These are phyloP conservation scores for Hymenoscyphus scutula DNA, from an alignment of 2,329 filamentous ascomycete species.

Conservation along the genomic window DNA sequence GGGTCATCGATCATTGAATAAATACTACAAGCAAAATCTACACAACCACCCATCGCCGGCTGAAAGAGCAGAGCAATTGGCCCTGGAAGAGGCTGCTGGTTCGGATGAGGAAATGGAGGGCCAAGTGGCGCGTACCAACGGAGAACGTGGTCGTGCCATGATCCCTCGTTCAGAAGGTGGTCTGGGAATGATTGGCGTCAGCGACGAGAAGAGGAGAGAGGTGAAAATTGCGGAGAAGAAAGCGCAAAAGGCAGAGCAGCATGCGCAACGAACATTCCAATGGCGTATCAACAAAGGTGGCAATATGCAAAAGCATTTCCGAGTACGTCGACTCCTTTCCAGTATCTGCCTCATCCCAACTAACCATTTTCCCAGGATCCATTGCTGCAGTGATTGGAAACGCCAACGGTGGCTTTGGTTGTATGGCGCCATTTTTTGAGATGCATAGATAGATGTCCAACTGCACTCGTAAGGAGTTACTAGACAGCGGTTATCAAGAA, in stretches of 20 bases:
- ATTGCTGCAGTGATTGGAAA: constrained; percentile 28
- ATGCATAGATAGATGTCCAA: neutral
- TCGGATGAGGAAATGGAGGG: constrained; percentile 43
- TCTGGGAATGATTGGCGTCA: constrained; percentile 73
- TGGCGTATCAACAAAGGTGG: constrained; percentile 69
- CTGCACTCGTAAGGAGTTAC: neutral
- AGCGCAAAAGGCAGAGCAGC: constrained; percentile 62
- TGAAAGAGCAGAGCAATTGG: constrained; percentile 68
- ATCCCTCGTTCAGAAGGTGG: constrained; percentile 70
- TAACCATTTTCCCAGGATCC: constrained; percentile 32
- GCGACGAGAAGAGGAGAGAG: constrained; percentile 70
- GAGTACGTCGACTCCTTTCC: constrained; percentile 44
- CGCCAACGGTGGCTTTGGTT: constrained; percentile 9
- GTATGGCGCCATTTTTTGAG: constrained; percentile 7
- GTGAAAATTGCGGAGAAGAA: constrained; percentile 66
- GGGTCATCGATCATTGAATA: constrained; percentile 82
- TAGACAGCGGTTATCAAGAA: constrained; percentile 1
- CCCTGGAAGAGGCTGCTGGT: constrained; percentile 54
- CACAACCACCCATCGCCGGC: constrained; percentile 76
- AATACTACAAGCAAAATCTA: constrained; percentile 91
- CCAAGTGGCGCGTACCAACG: constrained; percentile 40
- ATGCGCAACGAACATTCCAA: constrained; percentile 60
- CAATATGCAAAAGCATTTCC: constrained; percentile 68
- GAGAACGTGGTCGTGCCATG: constrained; percentile 52
- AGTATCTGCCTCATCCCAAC: constrained; percentile 22